These are phyloP conservation scores for Nakaseomyces bracarensis DNA, from an alignment of 1,139 yeast genomes.

Conservation along the genomic window DNA sequence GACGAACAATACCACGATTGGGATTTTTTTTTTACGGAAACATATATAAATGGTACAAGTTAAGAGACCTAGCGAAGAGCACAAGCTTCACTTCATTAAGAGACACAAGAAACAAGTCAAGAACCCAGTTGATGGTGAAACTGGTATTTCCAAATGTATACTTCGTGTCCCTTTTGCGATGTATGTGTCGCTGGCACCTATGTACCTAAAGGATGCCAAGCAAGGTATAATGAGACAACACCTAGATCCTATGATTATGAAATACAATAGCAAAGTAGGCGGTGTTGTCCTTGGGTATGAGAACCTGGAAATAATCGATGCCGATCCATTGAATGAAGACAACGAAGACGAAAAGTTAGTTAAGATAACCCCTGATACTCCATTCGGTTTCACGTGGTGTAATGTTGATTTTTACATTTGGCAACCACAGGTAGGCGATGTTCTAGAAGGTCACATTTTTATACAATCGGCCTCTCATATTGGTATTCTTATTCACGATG, in stretches of 20 bases:
- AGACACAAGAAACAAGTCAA: slow-evolving; percentile 24
- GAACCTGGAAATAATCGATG: slow-evolving; percentile 44
- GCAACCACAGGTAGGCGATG: slow-evolving; percentile 82
- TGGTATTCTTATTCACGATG: slow-evolving; percentile 83
- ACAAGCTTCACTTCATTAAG: slow-evolving; percentile 19
- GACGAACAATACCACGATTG: no score
- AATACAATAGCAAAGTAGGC: slow-evolving; percentile 58
- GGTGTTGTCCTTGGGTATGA: slow-evolving; percentile 82
- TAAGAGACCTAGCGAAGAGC: slow-evolving; percentile 1
- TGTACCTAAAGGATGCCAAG: slow-evolving; percentile 55
- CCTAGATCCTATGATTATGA: slow-evolving; percentile 81
- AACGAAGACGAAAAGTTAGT: slow-evolving; percentile 44
- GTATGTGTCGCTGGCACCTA: slow-evolving; percentile 83
- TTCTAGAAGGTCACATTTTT: slow-evolving; percentile 75
- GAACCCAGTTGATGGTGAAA: slow-evolving; percentile 25
- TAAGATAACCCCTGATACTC: slow-evolving; percentile 68
- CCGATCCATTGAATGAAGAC: slow-evolving; percentile 29
- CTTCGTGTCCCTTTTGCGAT: slow-evolving; percentile 47
- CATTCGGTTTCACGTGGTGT: slow-evolving; percentile 84
- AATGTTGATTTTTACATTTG: slow-evolving; percentile 77
- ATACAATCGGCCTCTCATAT: slow-evolving; percentile 94
- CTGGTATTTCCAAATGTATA: slow-evolving; percentile 30
- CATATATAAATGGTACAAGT: slow-evolving; percentile 5
- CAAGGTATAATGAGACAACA: slow-evolving; percentile 82
- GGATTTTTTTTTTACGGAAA: no score